phyloP scores from a whole-genome alignment of 2,329 filamentous ascomycete species.

The Fusarium sp. region DNA sequence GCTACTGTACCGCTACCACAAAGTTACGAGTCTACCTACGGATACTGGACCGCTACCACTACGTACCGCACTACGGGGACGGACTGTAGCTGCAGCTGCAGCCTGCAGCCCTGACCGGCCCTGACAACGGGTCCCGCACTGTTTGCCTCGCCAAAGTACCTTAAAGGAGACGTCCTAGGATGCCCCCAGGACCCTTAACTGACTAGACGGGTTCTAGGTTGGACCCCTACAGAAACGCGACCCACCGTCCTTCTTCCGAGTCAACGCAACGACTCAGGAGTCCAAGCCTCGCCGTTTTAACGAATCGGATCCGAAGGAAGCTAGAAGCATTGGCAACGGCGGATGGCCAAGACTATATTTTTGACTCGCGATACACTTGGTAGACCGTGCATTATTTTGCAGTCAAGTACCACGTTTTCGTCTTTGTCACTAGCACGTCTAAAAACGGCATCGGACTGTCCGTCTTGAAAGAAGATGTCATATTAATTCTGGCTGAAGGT shows the following conservation, averaged over 20 bases:
- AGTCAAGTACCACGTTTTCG: constrained; percentile 14
- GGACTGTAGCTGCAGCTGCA: constrained; percentile 24
- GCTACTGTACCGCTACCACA: background rate
- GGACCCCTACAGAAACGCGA: constrained; percentile 35
- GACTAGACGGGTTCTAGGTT: constrained; percentile 7
- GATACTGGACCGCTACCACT: too few relatives aligned
- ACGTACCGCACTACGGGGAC: constrained; percentile 1
- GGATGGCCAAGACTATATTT: constrained; percentile 33
- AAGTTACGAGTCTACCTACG: too few relatives aligned
- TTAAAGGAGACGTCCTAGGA: constrained; percentile 19
- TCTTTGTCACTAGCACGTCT: constrained; percentile 19
- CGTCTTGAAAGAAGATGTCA: constrained; percentile 21
- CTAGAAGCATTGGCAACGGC: constrained; percentile 2
- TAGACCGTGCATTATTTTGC: background rate
- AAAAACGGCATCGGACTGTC: constrained; percentile 24
- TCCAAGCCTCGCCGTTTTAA: constrained; percentile 15
- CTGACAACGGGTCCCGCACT: constrained; percentile 34
- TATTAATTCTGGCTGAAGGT: constrained; percentile 6
- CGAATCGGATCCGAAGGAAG: constrained; percentile 37
- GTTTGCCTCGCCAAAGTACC: constrained; percentile 40
- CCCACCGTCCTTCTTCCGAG: constrained; percentile 19
- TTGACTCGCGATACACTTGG: constrained; percentile 22
- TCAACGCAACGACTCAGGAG: constrained; percentile 41
- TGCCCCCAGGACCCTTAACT: constrained; percentile 11
- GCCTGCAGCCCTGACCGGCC: constrained; percentile 28